Evolutionary conservation across 202 grass and related monocot genomes (phyloP).

Genomic region (Zizania palustris): DNA sequence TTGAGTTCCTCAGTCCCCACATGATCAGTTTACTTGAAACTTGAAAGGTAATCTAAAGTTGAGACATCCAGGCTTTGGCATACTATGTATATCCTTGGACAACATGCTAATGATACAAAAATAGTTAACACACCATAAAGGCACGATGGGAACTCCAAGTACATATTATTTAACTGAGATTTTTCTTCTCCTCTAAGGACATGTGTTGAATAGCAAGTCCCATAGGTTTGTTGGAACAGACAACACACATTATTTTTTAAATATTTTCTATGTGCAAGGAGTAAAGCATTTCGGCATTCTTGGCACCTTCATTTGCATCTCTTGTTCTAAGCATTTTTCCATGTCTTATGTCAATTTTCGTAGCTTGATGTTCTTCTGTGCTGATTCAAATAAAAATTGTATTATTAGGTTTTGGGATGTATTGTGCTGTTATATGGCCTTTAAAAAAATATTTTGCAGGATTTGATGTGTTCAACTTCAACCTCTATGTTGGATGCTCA

Average conservation of each 20-base stretch:
- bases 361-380: constrained; percentile 5
- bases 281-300: constrained; percentile 2
- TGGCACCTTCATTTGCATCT: not conserved
- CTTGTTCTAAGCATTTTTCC: not conserved
- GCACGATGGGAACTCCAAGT: constrained; percentile 5
- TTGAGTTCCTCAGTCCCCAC: constrained; percentile 23
- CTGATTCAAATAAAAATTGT: not conserved
- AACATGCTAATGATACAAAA: not conserved
- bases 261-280: constrained; percentile 7
- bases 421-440: not conserved
- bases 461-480: constrained; percentile 29
- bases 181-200: not conserved
- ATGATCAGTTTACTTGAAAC: constrained; percentile 3
- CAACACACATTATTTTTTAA: not conserved
- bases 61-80: not conserved
- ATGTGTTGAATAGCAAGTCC: not conserved
- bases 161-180: constrained; percentile 9
- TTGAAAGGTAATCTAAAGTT: constrained; percentile 6
- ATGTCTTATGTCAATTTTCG: not conserved
- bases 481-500: constrained; percentile 36
- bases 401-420: constrained; percentile 28
- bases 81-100: not conserved
- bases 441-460: constrained; percentile 43
- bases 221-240: not conserved
- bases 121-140: constrained; percentile 12